Evolutionary conservation across 2,329 filamentous ascomycete species (phyloP), one percentile per base, ranked within the genome.

Genomic region (Fusarium torulosum): DNA sequence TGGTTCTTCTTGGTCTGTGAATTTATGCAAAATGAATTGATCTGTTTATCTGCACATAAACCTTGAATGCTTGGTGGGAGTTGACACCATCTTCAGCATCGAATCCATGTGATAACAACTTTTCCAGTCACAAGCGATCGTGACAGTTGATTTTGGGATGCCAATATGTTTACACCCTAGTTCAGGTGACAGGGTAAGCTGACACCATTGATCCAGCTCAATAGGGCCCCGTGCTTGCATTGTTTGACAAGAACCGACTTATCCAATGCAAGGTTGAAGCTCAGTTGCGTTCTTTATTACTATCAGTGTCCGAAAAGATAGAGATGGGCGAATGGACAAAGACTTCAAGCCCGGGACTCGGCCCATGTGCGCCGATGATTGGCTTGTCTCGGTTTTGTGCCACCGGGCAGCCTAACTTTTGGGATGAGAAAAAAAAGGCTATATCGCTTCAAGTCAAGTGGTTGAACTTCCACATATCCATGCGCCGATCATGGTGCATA

Each of bases 351-450:
- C 67, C 64, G 61, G 53, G 35, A 50, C 27, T 42, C n/a, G 41
- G 53, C 58, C 71, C 76, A 77, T 77, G 76, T 77, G 76, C 65
- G 59, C 45, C 60, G 56, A 71, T 74, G 74, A 75, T 75, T 75
- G 74, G 74, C 58, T 60, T 59, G 43, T 70, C 58, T 40, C 43
- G 49, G 19, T 31, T 29, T 44, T 41, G 46, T 41, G 52, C 52
- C 55, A 49, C 41, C 45, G 23, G 23, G 3, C 27, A 45, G 19
- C 47, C 27, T 50, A 53, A 51, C 41, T 19, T 27, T 21, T 37
- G 42, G 23, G 19, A 47, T 42, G 19, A n/a, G 35, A 37, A 35
- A 51, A 37, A 35, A 51, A 65, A 44, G 29, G 42, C 41, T 19
- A 29, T 61, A 58, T 55, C 40, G 29, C 46, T 33, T 55, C 41